These are phyloP conservation scores for Ascoidea asiatica DNA, from an alignment of 805 yeast species.

Conservation along the genomic window DNA sequence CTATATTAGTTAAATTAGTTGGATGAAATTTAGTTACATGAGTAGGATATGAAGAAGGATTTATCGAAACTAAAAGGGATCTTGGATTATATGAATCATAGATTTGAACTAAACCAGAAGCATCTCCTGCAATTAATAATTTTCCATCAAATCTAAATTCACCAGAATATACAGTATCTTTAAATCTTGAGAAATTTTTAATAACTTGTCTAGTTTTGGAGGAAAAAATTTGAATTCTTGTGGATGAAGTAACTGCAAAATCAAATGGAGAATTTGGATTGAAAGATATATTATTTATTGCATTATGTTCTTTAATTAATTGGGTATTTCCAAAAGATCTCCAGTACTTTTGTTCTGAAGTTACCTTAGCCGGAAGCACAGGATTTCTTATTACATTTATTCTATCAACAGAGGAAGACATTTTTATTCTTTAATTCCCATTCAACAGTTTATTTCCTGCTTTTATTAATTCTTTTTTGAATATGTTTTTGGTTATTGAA, in stretches of 20 bases:
- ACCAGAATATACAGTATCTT: slow-evolving; percentile 85
- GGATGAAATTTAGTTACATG: slow-evolving; percentile 92
- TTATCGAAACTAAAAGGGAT: slow-evolving; percentile 62
- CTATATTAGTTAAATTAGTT: slow-evolving; percentile 51
- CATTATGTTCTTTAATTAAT: slow-evolving; percentile 84
- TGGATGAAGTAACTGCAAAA: slow-evolving; percentile 84
- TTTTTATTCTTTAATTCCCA: slow-evolving; percentile 19
- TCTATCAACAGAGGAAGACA: slow-evolving; percentile 66
- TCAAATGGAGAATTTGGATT: slow-evolving; percentile 80
- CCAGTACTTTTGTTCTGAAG: slow-evolving; percentile 94
- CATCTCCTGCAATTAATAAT: slow-evolving; percentile 87
- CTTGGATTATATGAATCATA: slow-evolving; percentile 77
- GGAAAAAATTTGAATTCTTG: slow-evolving; percentile 84
- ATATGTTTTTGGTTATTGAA: too few species aligned
- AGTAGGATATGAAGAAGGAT: slow-evolving; percentile 78
- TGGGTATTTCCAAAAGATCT: slow-evolving; percentile 76
- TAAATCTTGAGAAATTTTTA: slow-evolving; percentile 77
- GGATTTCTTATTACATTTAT: slow-evolving; percentile 57
- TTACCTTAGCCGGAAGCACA: slow-evolving; percentile 67
- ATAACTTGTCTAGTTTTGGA: slow-evolving; percentile 88
- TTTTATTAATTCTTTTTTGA: too few species aligned
- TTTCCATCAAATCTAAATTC: slow-evolving; percentile 89
- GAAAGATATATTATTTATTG: slow-evolving; percentile 78
- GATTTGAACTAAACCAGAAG: slow-evolving; percentile 82
- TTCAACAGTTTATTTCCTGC: too few species aligned